phyloP scores from a whole-genome alignment of 257 asterid species.

The Voacanga thouarsii region DNA sequence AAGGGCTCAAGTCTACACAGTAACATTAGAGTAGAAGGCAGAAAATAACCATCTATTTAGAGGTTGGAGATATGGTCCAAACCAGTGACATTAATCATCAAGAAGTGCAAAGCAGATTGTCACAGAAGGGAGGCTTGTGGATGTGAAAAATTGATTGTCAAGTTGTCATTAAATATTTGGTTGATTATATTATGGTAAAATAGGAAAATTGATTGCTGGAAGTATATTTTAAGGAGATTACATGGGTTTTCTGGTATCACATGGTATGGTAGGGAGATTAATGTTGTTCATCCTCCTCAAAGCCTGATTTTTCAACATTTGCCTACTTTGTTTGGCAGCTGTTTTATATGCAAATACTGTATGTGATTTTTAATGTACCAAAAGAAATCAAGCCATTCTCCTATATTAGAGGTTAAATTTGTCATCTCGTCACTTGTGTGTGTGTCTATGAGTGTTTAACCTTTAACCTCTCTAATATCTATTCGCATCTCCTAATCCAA shows the following conservation, averaged over 20 bases:
- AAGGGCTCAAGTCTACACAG: slow-evolving; percentile 65
- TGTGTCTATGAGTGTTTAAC: too few species aligned
- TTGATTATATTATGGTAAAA: not conserved
- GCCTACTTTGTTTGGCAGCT: not conserved
- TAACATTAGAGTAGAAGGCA: too few species aligned
- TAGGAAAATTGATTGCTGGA: not conserved
- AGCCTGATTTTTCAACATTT: not conserved
- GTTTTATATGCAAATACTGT: not conserved
- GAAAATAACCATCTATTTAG: too few species aligned
- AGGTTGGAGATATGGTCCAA: too few species aligned
- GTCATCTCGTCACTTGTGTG: too few species aligned
- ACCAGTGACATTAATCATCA: too few species aligned
- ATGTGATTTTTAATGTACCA: not conserved
- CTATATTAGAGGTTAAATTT: too few species aligned
- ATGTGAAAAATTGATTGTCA: not conserved
- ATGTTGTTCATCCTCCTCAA: not conserved
- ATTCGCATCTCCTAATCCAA: not conserved
- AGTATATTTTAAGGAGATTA: too few species aligned
- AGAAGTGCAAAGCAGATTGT: not conserved
- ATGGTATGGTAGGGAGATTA: not conserved
- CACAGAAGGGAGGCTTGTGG: not conserved
- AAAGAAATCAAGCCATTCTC: too few species aligned
- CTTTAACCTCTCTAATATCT: too few species aligned
- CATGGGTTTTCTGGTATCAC: too few species aligned
- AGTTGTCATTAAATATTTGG: not conserved